Conservation (phyloP, 192 early-diverging fungal genomes). For the Chytriomyces confervae region DNA sequence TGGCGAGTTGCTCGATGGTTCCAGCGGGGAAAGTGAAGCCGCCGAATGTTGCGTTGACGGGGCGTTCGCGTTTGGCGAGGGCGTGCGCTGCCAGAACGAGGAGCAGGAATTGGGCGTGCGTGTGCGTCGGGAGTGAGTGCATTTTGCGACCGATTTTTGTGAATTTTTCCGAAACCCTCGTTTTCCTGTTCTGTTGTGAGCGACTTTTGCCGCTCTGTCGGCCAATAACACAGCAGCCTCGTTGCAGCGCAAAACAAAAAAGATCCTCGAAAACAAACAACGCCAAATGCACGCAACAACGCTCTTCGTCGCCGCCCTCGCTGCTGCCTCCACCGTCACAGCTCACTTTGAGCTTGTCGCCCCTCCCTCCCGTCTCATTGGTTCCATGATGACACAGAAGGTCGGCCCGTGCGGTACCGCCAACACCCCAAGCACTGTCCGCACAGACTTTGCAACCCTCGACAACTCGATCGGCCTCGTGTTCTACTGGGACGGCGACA, state of each 20-base stretch:
- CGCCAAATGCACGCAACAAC: no score
- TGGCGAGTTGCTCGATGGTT: background rate
- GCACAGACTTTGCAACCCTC: background rate
- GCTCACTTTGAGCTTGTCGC: constrained; percentile 30
- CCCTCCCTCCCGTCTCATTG: constrained; percentile 28
- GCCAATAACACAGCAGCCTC: no score
- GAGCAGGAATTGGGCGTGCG: no score
- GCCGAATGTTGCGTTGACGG: no score
- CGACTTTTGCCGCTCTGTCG: no score
- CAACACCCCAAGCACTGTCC: background rate
- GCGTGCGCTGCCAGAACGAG: background rate
- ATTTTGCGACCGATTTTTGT: background rate
- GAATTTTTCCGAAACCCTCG: background rate
- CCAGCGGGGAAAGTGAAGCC: background rate
- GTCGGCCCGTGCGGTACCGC: constrained; percentile 14
- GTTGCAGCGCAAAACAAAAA: background rate
- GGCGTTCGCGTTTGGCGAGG: no score
- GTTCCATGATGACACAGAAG: background rate
- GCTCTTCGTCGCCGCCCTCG: background rate
- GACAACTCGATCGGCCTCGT: background rate
- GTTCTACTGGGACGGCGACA: constrained; percentile 32
- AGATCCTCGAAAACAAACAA: background rate
- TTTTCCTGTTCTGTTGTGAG: background rate
- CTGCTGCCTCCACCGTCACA: background rate
- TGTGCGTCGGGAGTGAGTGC: background rate